These are phyloP conservation scores for Coniochaeta ligniaria DNA, from an alignment of 2,329 filamentous ascomycete species.

Conservation along the genomic window DNA sequence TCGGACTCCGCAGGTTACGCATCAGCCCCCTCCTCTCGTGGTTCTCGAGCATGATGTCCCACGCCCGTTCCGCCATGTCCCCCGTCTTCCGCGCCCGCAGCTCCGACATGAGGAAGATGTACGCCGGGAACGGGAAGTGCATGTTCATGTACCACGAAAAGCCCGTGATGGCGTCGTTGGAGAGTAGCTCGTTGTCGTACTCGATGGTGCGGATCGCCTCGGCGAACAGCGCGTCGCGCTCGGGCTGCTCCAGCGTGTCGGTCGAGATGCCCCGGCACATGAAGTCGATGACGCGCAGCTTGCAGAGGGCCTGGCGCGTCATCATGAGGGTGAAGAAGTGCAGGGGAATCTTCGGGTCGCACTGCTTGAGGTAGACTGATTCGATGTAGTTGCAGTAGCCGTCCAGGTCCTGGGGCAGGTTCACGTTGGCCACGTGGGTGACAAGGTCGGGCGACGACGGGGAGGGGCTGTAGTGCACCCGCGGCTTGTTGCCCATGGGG, in stretches of 20 bases:
- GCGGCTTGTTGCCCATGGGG: conserved; percentile 8
- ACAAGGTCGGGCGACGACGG: conserved; percentile 34
- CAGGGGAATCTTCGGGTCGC: conserved; percentile 50
- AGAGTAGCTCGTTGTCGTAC: conserved; percentile 50
- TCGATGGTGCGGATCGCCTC: conserved; percentile 52
- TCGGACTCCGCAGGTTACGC: conserved; percentile 43
- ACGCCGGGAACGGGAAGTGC: conserved; percentile 54
- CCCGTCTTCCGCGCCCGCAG: conserved; percentile 44
- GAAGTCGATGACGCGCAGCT: conserved; percentile 48
- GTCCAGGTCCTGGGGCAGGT: conserved; percentile 43
- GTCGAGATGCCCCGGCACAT: conserved; percentile 36
- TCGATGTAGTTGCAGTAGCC: conserved; percentile 49
- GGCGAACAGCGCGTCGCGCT: conserved; percentile 45
- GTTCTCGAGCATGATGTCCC: conserved; percentile 49
- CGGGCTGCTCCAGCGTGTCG: conserved; percentile 28
- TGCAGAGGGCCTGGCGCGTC: conserved; percentile 47
- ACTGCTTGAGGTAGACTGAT: conserved; percentile 45
- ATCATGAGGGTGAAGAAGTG: conserved; percentile 53
- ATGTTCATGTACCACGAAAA: conserved; percentile 54
- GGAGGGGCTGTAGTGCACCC: conserved; percentile 22
- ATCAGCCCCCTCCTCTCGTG: conserved; percentile 43
- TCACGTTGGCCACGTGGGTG: conserved; percentile 42
- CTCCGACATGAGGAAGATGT: conserved; percentile 52
- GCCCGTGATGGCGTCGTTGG: conserved; percentile 39
- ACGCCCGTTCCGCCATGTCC: conserved; percentile 51